Conservation (phyloP, 1,284 basidiomycete species). For the Cutaneotrichosporon curvatum region DNA sequence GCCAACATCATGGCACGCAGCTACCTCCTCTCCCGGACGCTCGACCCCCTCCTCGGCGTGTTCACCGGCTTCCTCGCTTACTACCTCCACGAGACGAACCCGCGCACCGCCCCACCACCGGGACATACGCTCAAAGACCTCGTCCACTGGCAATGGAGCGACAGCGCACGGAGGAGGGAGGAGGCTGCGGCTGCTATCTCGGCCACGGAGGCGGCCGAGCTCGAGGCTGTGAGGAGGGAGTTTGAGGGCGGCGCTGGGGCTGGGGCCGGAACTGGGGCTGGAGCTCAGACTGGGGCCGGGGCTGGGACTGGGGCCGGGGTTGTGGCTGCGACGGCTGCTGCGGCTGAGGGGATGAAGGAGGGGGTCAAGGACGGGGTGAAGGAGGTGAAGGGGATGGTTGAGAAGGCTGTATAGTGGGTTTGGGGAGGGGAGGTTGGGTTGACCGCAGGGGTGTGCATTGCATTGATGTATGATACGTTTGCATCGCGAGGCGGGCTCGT, state of each 20-base stretch:
- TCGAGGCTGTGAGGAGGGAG: constrained; percentile 38
- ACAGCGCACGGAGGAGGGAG: constrained; percentile 23
- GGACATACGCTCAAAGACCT: constrained; percentile 60
- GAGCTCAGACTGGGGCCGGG: too few relatives aligned
- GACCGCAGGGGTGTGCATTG: too few relatives aligned
- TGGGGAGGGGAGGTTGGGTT: too few relatives aligned
- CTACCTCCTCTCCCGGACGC: constrained; percentile 43
- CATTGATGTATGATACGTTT: too few relatives aligned
- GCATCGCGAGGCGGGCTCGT: too few relatives aligned
- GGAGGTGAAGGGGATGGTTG: not conserved
- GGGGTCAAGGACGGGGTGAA: constrained; percentile 1
- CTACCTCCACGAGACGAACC: constrained; percentile 75
- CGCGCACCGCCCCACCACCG: constrained; percentile 62
- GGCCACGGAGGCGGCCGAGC: constrained; percentile 24
- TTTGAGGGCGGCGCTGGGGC: constrained; percentile 24
- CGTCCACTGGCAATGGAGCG: constrained; percentile 61
- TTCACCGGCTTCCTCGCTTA: constrained; percentile 75
- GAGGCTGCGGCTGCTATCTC: constrained; percentile 16
- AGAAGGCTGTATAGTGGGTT: not conserved
- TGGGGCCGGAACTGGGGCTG: not conserved
- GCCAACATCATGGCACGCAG: constrained; percentile 24
- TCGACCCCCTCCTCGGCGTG: constrained; percentile 69
- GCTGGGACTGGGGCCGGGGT: not conserved
- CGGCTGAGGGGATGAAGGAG: not conserved
- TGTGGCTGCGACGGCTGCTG: not conserved